Conservation (phyloP, 176 grass and related monocot species). For the Eragrostis curvula region DNA sequence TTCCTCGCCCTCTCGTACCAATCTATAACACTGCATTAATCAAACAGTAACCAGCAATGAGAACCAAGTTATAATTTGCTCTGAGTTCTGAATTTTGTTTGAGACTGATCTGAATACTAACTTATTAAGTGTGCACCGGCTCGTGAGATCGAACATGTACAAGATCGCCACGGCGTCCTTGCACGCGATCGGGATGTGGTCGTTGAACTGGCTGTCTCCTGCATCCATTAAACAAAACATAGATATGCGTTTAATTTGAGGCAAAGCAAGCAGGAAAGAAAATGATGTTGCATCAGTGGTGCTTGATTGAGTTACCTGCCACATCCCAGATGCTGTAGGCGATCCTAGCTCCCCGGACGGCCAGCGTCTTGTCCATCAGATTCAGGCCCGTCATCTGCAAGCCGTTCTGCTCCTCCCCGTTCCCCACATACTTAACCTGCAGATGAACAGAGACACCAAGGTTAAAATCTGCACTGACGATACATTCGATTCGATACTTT, state of each 20-base stretch:
- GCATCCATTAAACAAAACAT: constrained; percentile 25
- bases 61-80: neutral
- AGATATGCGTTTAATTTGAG: neutral
- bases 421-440: constrained; percentile 89
- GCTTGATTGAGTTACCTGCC: constrained; percentile 52
- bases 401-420: constrained; percentile 75
- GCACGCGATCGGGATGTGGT: constrained; percentile 91
- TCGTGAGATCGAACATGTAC: constrained; percentile 99
- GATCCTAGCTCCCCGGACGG: constrained; percentile 72
- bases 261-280: neutral
- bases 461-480: neutral
- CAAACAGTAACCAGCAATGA: constrained; percentile 21
- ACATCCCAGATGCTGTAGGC: constrained; percentile 95
- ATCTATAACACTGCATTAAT: constrained; percentile 61
- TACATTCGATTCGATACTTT: neutral
- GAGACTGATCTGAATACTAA: constrained; percentile 47
- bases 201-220: constrained; percentile 68
- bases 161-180: constrained; percentile 92
- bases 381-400: constrained; percentile 90
- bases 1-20: constrained; percentile 92
- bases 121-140: constrained; percentile 88
- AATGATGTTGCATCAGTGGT: neutral
- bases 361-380: constrained; percentile 92
- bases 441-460: neutral
- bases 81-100: neutral